Evolutionary conservation across 495 filamentous ascomycete species (phyloP).

Genomic region (Xylaria cubensis): DNA sequence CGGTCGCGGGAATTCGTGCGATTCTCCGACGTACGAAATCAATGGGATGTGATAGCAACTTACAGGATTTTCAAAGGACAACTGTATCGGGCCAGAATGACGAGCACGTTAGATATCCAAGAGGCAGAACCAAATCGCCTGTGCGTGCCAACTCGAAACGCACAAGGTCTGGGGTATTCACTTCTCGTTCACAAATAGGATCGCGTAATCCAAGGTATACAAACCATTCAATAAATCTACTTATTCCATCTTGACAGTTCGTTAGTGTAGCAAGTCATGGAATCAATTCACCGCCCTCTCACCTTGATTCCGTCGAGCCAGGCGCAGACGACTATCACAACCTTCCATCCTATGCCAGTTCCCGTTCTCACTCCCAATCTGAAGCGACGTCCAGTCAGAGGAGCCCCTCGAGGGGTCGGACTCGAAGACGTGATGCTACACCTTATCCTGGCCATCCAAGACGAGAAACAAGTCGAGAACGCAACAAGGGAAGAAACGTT

Average conservation of each 20-base stretch:
- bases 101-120: not conserved
- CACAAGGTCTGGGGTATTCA: constrained; percentile 15
- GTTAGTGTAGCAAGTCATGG: not conserved
- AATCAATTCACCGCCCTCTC: not conserved
- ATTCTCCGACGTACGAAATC: constrained; percentile 23
- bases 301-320: constrained; percentile 1
- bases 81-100: not conserved
- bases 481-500: constrained; percentile 1
- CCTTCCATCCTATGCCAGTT: not conserved
- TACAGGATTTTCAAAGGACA: not conserved
- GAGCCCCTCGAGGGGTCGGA: constrained; percentile 5
- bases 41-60: not conserved
- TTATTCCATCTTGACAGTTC: not conserved
- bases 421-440: constrained; percentile 13
- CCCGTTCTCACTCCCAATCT: not conserved
- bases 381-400: not conserved
- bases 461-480: not conserved
- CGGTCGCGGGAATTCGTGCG: not conserved
- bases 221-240: not conserved
- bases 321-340: not conserved
- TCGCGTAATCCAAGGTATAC: not conserved
- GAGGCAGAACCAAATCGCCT: constrained; percentile 29
- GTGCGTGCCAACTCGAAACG: constrained; percentile 28
- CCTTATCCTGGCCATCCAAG: not conserved
- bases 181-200: not conserved